Conservation (phyloP, 2,329 filamentous ascomycete genomes). For the Amphichorda felina region DNA sequence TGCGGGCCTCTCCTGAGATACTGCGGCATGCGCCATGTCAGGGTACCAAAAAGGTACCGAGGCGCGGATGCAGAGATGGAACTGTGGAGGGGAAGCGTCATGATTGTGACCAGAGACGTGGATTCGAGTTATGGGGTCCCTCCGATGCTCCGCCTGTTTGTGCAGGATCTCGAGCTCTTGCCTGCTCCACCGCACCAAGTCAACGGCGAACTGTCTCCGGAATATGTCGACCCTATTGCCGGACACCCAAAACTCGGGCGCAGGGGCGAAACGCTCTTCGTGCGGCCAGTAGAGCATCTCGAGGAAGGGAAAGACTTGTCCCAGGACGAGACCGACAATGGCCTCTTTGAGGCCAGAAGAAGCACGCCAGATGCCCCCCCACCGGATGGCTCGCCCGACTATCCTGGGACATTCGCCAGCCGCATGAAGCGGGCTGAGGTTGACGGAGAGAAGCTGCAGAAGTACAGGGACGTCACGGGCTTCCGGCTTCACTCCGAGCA, state of each 20-base stretch:
- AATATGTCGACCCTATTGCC: constrained; percentile 82
- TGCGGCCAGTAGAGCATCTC: constrained; percentile 78
- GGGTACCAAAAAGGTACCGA: constrained; percentile 19
- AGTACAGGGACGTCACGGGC: constrained; percentile 74
- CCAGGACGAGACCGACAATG: constrained; percentile 64
- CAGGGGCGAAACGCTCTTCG: constrained; percentile 76
- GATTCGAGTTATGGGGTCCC: constrained; percentile 71
- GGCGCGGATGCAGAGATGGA: constrained; percentile 44
- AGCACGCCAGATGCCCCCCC: constrained; percentile 36
- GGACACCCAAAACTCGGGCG: constrained; percentile 79
- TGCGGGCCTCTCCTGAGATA: constrained; percentile 87
- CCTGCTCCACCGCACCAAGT: constrained; percentile 65
- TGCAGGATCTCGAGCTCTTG: constrained; percentile 72
- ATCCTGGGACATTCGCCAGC: constrained; percentile 39
- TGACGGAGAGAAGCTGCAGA: constrained; percentile 72
- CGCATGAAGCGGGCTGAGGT: constrained; percentile 38
- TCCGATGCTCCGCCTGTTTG: constrained; percentile 74
- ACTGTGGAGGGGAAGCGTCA: constrained; percentile 84
- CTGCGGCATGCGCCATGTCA: constrained; percentile 65
- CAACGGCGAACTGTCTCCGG: constrained; percentile 53
- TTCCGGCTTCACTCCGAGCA: constrained; percentile 74
- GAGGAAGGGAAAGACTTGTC: constrained; percentile 71
- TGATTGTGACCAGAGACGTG: constrained; percentile 87
- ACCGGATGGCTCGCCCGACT: constrained; percentile 30
- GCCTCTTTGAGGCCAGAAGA: constrained; percentile 63